Base-by-base conservation (phyloP, 306 rosid species). In the Hippophae gyantsensis region DNA sequence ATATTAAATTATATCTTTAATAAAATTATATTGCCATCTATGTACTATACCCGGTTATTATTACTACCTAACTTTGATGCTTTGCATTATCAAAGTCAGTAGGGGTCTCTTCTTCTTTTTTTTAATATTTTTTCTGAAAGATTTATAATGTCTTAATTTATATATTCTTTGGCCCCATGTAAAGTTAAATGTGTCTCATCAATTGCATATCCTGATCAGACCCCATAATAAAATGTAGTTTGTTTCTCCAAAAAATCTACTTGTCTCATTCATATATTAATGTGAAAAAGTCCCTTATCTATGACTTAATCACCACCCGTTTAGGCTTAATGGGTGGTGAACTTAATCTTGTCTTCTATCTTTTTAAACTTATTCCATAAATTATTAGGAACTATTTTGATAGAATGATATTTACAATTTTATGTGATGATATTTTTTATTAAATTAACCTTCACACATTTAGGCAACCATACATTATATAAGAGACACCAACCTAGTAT, bases 121-220 rank as follows among this genome's bases (percentile, higher is more conserved):
- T 18, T 18, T 18, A 18, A 18, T 18, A 18, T 18, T 18, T 40
- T 26, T 61, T 32, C 38, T 32, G 38, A 32, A 32, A 32, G 38
- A 32, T 32, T 32, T 32, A 4, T 32, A 42, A 43, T 42, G 57
- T 49, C 40, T 61, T 48, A 32, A 61, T 70, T 26, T 55, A 49
- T 2, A 2, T 32, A 32, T 32, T 32, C 4, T 25, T 38, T n/a
- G 63, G 66, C 55, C 69, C 67, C 55, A 60, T 60, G 44, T 54
- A 49, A 44, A 52, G 26, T 61, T 57, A n/a, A 57, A 23, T 56
- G 44, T 58, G 61, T 67, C 54, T 60, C 64, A 61, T 54, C 46
- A 61, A 42, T 67, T 74, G 78, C 69, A 65, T 68, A 68, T 77
- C 79, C 66, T 25, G 61, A 74, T 73, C 65, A 63, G 69, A 58